Conservation (phyloP, 768 basidiomycete species). For the Tricholomella constricta region DNA sequence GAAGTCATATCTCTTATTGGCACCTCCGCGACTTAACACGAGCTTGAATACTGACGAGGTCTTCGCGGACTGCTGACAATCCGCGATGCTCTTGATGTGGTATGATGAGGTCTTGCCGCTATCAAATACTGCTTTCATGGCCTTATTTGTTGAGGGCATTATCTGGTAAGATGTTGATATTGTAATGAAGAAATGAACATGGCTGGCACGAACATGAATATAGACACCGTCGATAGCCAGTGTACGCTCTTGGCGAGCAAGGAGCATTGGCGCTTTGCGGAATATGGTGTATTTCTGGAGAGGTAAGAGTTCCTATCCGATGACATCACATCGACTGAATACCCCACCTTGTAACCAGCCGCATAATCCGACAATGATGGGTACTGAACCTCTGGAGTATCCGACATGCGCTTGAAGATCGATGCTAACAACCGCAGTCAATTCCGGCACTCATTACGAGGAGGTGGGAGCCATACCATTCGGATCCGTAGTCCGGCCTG, state of each 20-base stretch:
- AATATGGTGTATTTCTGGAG: constrained; percentile 86
- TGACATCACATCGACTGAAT: background rate
- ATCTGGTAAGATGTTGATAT: constrained; percentile 56
- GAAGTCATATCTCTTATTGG: constrained; percentile 94
- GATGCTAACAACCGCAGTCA: constrained; percentile 57
- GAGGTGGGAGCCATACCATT: constrained; percentile 61
- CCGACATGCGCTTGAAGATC: constrained; percentile 89
- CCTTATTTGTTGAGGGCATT: constrained; percentile 81
- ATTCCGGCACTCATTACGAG: background rate
- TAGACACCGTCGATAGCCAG: constrained; percentile 96
- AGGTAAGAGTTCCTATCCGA: background rate
- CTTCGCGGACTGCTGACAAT: constrained; percentile 83
- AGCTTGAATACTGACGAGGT: constrained; percentile 86
- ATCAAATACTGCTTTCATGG: constrained; percentile 76
- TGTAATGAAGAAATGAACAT: background rate
- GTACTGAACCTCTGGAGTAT: constrained; percentile 61
- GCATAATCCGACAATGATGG: constrained; percentile 75
- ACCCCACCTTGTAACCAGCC: constrained; percentile 81
- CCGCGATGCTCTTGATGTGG: constrained; percentile 84
- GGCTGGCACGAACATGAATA: constrained; percentile 63
- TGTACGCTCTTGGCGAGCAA: constrained; percentile 86
- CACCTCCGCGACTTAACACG: constrained; percentile 70
- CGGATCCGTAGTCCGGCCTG: constrained; percentile 82
- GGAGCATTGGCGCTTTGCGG: constrained; percentile 92
- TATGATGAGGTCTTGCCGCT: constrained; percentile 90